These are phyloP conservation scores for Cucurbitaria berberidis DNA, from an alignment of 2,329 filamentous ascomycete species.

Conservation along the genomic window DNA sequence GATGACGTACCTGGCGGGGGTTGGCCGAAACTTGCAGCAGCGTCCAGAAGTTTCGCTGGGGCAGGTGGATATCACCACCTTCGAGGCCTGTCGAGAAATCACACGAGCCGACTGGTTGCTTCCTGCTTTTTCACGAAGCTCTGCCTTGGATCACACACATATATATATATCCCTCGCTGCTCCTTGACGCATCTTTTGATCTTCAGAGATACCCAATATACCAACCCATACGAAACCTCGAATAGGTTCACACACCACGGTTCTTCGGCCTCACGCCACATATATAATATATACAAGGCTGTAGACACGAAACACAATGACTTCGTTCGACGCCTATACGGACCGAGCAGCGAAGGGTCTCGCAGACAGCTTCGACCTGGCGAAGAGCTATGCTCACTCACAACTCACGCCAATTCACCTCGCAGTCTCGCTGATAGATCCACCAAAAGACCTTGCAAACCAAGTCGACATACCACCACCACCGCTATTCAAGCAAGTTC, in stretches of 20 bases:
- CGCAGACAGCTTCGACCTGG: constrained; percentile 84
- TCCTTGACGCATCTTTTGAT: constrained; percentile 5
- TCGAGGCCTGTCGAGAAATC: constrained; percentile 30
- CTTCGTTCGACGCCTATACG: constrained; percentile 86
- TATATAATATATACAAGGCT: constrained; percentile 21
- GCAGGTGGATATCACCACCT: constrained; percentile 24
- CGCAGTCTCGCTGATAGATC: constrained; percentile 80
- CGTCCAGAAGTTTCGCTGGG: constrained; percentile 36
- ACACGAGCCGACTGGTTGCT: constrained; percentile 32
- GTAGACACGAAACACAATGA: constrained; percentile 60
- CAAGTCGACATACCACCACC: constrained; percentile 63
- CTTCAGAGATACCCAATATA: constrained; percentile 22
- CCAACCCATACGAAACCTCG: constrained; percentile 16
- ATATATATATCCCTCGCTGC: constrained; percentile 33
- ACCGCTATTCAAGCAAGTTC: constrained; percentile 92
- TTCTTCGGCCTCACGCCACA: constrained; percentile 23
- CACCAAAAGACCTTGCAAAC: constrained; percentile 75
- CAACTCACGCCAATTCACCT: constrained; percentile 91
- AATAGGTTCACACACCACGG: constrained; percentile 16
- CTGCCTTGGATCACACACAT: constrained; percentile 6
- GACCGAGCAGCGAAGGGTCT: constrained; percentile 90
- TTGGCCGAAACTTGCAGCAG: constrained; percentile 26
- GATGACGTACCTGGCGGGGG: constrained; percentile 18
- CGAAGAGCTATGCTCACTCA: constrained; percentile 87
- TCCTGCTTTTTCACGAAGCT: constrained; percentile 21